Evolutionary conservation across 352 stramenopile species (phyloP).

Genomic region (Phytophthora nicotianae): DNA sequence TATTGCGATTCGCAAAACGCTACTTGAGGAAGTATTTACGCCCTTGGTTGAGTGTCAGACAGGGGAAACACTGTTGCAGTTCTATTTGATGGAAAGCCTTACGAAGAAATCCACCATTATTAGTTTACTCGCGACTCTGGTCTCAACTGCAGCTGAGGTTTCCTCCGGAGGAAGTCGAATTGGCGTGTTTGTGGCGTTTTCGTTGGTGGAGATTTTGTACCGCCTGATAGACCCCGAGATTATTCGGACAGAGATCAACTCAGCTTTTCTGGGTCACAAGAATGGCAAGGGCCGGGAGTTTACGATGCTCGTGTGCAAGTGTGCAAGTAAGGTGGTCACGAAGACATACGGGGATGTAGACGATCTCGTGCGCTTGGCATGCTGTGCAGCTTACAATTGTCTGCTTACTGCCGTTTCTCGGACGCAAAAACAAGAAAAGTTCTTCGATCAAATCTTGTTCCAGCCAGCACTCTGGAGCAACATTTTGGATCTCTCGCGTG

Average conservation of each 20-base stretch:
- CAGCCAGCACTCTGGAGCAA: slow-evolving; percentile 73
- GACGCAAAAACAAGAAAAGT: slow-evolving; percentile 88
- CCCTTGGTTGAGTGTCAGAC: slow-evolving; percentile 55
- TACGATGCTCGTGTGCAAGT: slow-evolving; percentile 88
- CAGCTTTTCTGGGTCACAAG: slow-evolving; percentile 66
- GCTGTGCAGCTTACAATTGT: slow-evolving; percentile 75
- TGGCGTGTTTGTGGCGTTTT: slow-evolving; percentile 60
- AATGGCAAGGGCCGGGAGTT: slow-evolving; percentile 83
- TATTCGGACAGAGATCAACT: slow-evolving; percentile 71
- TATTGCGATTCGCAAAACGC: slow-evolving; percentile 42
- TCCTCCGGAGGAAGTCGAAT: slow-evolving; percentile 41
- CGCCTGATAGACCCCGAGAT: slow-evolving; percentile 64
- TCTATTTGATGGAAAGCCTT: slow-evolving; percentile 50
- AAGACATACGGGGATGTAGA: slow-evolving; percentile 45
- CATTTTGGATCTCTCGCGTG: slow-evolving; percentile 52
- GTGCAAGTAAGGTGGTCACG: slow-evolving; percentile 75
- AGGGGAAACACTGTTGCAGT: slow-evolving; percentile 36
- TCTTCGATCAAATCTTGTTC: slow-evolving; percentile 88
- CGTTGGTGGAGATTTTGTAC: slow-evolving; percentile 71
- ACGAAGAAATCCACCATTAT: slow-evolving; percentile 45
- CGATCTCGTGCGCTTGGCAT: slow-evolving; percentile 51
- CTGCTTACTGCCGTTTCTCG: slow-evolving; percentile 75
- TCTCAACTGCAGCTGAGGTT: slow-evolving; percentile 58
- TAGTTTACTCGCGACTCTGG: slow-evolving; percentile 55
- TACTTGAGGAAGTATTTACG: slow-evolving; percentile 57